Evolutionary conservation across 2,329 filamentous ascomycete genomes (phyloP).

Genomic region (Neofusicoccum kwambonambiense): DNA sequence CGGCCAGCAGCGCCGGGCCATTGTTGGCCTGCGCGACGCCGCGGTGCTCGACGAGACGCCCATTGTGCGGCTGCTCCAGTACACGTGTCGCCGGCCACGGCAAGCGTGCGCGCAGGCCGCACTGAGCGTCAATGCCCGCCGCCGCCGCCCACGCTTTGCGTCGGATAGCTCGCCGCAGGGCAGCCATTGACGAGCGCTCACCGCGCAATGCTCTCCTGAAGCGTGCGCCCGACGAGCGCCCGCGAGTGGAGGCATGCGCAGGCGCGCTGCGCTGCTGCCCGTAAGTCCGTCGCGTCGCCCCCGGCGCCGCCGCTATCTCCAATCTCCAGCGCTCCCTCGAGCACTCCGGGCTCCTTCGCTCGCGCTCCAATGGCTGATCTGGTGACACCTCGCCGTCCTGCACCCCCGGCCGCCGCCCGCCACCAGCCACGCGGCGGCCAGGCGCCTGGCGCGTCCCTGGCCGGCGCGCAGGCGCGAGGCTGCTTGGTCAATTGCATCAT

Average conservation of each 20-base stretch:
- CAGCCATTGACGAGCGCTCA: constrained; percentile 17
- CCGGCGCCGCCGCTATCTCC: constrained; percentile 10
- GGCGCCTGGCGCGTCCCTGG: constrained; percentile 2
- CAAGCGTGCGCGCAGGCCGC: background rate
- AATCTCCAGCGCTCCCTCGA: background rate
- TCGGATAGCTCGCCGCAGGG: constrained; percentile 9
- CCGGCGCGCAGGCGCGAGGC: background rate
- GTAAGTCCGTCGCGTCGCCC: background rate
- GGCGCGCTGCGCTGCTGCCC: background rate
- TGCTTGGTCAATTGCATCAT: constrained; percentile 16
- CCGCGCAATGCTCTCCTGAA: background rate
- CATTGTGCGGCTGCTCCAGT: background rate
- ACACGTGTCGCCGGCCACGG: constrained; percentile 16
- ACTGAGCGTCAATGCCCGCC: constrained; percentile 1
- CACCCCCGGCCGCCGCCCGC: background rate
- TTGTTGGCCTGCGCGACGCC: constrained; percentile 9
- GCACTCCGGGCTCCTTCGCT: too few species aligned
- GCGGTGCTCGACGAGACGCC: constrained; percentile 15
- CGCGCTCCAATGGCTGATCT: constrained; percentile 10
- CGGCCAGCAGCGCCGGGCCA: constrained; percentile 2
- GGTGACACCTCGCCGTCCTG: constrained; percentile 7
- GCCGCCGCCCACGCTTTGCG: background rate
- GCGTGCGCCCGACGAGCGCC: constrained; percentile 7
- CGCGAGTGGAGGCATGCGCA: background rate
- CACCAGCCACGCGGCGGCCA: constrained; percentile 13